Base-by-base conservation (phyloP, 1,284 basidiomycete species). In the Sanghuangporus baumii region DNA sequence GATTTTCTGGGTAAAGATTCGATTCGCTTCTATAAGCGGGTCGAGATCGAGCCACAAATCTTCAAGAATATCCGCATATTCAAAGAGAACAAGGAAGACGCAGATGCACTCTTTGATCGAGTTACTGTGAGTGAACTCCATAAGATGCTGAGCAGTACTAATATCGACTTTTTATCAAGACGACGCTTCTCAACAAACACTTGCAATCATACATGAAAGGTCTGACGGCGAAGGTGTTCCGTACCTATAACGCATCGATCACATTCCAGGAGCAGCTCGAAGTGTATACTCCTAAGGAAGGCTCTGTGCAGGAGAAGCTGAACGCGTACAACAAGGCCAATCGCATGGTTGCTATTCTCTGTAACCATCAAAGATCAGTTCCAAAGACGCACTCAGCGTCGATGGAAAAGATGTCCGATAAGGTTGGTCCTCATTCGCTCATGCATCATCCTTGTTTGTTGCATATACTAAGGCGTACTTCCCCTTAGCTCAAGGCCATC, bases 1-100 rank as follows among this genome's bases (percentile, higher is more conserved):
- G 95, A 98, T 75, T 98, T 98, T 79, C 80, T 98, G 62, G 95
- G 95, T 76, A 98, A 98, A 81, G 95, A 98, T 73, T 97, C 94
- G 60, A 98, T 98, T 73, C 86, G 96, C 51, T 98, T 96, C 78
- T 93, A 92, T 74, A 94, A 96, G 71, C 87, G 87, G 64, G 93
- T 96, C 59, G 78, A 87, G 62, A 93, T 98, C 65, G 91, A 94
- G 60, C 75, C 85, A 5, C 94, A 95, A 71, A 89, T 95, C 50
- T 94, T 93, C 82, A 94, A 94, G 78, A 95, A 94, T 74, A 83
- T 95, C 68, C 87, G 89, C 67, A 85, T 94, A 65, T 95, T 94
- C 82, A 94, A 94, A 71, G 86, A 93, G 31, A 89, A 90, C 69
- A 98, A 98, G 81, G 81, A 83, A 59, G 89, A 93, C 64, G 87